Evolutionary conservation across 805 yeast genomes (phyloP), one percentile per base, ranked within the genome.

Genomic region (Jamesozyma piceae): DNA sequence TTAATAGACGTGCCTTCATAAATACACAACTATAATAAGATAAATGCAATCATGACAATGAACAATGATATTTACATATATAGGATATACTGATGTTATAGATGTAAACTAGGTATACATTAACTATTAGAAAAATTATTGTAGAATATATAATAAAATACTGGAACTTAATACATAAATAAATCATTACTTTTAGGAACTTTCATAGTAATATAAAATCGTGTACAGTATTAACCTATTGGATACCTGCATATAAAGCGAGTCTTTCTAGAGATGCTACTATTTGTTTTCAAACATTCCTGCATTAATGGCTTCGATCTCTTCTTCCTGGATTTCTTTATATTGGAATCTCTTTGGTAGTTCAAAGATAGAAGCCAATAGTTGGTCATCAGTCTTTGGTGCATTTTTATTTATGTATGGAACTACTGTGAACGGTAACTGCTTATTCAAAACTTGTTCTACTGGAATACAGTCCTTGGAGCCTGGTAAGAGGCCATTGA

Each of bases 341-440:
- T 80, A 83, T 64, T 81, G 79, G 69, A 83, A 88, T 59, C 92
- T 76, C 47, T 64, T 49, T 3, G 97, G 88, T 45, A 90, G 72
- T 43, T 80, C 74, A 41, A 74, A 66, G 49, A 92, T 71, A 26
- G 88, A 73, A 42, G 62, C 65, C 44, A 69, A 60, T 5, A 73
- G 66, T 52, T 68, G 66, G 30, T 59, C 49, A 27, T 18, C 15
- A 31, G 31, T n/a, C 22, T 21, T 29, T 9, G 17, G 32, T 5
- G 38, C 19, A 30, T n/a, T 34, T 19, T 33, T 26, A 17, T 60
- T 33, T 69, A 71, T 49, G 55, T 44, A 73, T 55, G 60, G 71
- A 65, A 46, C 63, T 48, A 45, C 65, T 46, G 36, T 64, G 64
- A 52, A 73, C 42, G 69, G 74, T 65, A 56, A 64, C 66, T 46